phyloP scores from a whole-genome alignment of 2,329 filamentous ascomycete genomes.

The Diaporthe helianthi region DNA sequence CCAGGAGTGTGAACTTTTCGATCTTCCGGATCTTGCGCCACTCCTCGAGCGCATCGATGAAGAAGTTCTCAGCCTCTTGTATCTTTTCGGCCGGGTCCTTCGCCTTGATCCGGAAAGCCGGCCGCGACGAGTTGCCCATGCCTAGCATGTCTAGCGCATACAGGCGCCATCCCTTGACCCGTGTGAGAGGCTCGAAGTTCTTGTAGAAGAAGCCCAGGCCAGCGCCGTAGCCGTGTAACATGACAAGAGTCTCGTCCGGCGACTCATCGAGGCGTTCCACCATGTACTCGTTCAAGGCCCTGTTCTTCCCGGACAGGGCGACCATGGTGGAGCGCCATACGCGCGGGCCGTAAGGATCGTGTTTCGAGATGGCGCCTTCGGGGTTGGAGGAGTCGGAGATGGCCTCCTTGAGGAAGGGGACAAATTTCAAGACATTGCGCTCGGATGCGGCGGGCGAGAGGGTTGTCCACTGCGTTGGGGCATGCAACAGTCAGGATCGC shows the following conservation, averaged over 20 bases:
- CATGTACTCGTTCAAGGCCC: constrained; percentile 90
- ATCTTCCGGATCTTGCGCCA: constrained; percentile 90
- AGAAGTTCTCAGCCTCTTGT: constrained; percentile 91
- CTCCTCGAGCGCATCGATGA: constrained; percentile 94
- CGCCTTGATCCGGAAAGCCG: constrained; percentile 82
- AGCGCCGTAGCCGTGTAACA: constrained; percentile 96
- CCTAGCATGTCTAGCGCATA: constrained; percentile 95
- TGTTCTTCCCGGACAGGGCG: constrained; percentile 81
- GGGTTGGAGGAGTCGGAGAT: constrained; percentile 59
- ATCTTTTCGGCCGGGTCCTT: constrained; percentile 86
- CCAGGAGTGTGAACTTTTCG: constrained; percentile 90
- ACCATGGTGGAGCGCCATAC: constrained; percentile 89
- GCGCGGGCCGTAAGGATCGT: constrained; percentile 84
- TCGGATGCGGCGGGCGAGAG: constrained; percentile 85
- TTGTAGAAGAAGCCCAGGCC: constrained; percentile 98
- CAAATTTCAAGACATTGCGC: constrained; percentile 83
- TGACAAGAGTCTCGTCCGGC: constrained; percentile 86
- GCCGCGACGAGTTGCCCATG: constrained; percentile 88
- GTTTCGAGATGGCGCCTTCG: constrained; percentile 54
- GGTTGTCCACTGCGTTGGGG: constrained; percentile 73
- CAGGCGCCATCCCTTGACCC: constrained; percentile 81
- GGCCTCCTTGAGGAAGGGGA: constrained; percentile 83
- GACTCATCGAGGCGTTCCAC: constrained; percentile 83
- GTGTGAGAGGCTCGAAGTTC: constrained; percentile 89
- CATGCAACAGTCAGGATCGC: constrained; percentile 1